phyloP scores from a whole-genome alignment of 108 stramenopile species.

The Seminavis robusta region DNA sequence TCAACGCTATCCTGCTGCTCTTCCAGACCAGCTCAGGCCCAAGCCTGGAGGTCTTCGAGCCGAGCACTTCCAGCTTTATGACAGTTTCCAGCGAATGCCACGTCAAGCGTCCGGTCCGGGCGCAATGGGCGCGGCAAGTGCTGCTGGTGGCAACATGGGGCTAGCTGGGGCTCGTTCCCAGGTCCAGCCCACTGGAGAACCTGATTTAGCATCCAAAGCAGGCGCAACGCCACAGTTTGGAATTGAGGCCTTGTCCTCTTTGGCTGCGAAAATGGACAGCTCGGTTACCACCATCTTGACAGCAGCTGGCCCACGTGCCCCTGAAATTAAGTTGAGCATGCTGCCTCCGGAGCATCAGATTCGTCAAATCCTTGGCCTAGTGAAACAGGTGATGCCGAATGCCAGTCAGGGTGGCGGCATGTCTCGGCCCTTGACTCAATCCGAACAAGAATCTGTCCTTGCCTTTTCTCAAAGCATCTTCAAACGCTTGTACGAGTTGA shows the following conservation, averaged over 20 bases:
- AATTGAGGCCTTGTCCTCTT: conserved; percentile 65
- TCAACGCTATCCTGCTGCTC: conserved; percentile 85
- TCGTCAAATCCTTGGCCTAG: conserved; percentile 76
- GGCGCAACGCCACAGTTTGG: conserved; percentile 29
- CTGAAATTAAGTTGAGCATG: conserved; percentile 83
- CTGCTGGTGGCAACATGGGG: not conserved
- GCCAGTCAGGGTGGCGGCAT: conserved; percentile 34
- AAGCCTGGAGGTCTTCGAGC: conserved; percentile 88
- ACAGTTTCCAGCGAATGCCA: conserved; percentile 90
- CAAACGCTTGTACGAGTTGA: conserved; percentile 95
- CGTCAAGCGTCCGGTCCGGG: conserved; percentile 68
- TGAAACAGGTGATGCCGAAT: conserved; percentile 73
- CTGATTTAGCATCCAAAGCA: conserved; percentile 1
- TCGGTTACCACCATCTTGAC: conserved; percentile 66
- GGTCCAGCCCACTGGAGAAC: not conserved
- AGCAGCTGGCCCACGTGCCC: conserved; percentile 77
- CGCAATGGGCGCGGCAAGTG: conserved; percentile 11
- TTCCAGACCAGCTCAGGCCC: conserved; percentile 93
- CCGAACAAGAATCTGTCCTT: conserved; percentile 85
- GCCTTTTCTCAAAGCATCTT: conserved; percentile 94
- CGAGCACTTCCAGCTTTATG: conserved; percentile 94
- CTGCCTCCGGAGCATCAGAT: conserved; percentile 93
- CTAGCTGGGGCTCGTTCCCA: conserved; percentile 2
- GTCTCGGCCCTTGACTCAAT: conserved; percentile 35
- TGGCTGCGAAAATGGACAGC: conserved; percentile 77